Evolutionary conservation across 2,329 filamentous ascomycete species (phyloP).

Genomic region (Calonectria pseudoturangicola): DNA sequence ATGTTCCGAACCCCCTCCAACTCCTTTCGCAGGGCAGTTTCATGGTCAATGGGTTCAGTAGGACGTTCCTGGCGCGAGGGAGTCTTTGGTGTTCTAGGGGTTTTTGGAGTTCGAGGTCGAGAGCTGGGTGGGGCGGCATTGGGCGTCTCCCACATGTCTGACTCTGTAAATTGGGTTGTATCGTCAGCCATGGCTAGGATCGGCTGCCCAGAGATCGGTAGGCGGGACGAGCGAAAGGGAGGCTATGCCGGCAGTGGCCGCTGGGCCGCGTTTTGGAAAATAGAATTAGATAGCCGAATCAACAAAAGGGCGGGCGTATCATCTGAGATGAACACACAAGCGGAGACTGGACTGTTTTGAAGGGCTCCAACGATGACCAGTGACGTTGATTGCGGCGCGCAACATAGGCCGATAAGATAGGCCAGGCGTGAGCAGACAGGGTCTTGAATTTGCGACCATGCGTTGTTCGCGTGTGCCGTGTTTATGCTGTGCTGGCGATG

Average conservation of each 20-base stretch:
- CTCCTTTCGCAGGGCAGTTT: constrained; percentile 85
- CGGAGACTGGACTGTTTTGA: constrained; percentile 32
- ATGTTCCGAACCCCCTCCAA: constrained; percentile 89
- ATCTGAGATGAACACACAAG: constrained; percentile 32
- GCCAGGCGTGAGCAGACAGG: constrained; percentile 27
- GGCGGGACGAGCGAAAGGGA: constrained; percentile 29
- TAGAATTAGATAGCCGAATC: constrained; percentile 23
- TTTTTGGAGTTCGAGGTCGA: constrained; percentile 62
- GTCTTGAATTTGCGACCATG: constrained; percentile 26
- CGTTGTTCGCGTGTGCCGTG: constrained; percentile 36
- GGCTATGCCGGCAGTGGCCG: constrained; percentile 31
- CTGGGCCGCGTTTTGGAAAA: constrained; percentile 20
- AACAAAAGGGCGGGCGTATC: constrained; percentile 38
- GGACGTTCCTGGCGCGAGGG: constrained; percentile 62
- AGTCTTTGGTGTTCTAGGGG: constrained; percentile 69
- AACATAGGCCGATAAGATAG: constrained; percentile 31
- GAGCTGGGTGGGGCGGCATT: constrained; percentile 53
- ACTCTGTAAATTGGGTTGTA: constrained; percentile 66
- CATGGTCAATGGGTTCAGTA: constrained; percentile 76
- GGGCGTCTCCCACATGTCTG: constrained; percentile 70
- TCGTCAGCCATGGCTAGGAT: constrained; percentile 65
- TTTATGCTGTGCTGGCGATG: constrained; percentile 39
- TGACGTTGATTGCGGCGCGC: constrained; percentile 31
- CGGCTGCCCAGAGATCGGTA: constrained; percentile 19
- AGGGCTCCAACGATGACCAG: constrained; percentile 28